Evolutionary conservation across 2,329 filamentous ascomycete genomes (phyloP).

Genomic region (Stagonosporopsis tanaceti): DNA sequence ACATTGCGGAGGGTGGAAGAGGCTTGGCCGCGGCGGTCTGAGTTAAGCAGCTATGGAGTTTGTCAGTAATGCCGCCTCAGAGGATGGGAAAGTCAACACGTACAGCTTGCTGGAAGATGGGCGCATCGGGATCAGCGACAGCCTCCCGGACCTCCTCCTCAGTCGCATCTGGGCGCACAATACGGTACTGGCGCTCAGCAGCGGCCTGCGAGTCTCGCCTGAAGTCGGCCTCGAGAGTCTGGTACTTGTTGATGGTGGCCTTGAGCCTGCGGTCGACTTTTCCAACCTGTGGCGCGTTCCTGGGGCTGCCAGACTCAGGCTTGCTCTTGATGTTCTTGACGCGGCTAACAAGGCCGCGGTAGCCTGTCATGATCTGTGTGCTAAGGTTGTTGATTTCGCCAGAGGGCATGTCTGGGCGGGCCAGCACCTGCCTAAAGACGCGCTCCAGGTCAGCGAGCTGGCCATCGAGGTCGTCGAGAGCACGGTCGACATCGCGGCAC

Average conservation of each 20-base stretch:
- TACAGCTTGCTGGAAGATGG: slow-evolving; percentile 85
- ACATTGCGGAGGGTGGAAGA: slow-evolving; percentile 81
- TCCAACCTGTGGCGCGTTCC: slow-evolving; percentile 82
- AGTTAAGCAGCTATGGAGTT: slow-evolving; percentile 70
- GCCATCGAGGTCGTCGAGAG: slow-evolving; percentile 76
- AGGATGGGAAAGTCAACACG: slow-evolving; percentile 22
- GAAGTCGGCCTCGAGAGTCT: slow-evolving; percentile 80
- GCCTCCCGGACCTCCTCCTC: slow-evolving; percentile 80
- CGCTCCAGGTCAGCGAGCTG: slow-evolving; percentile 76
- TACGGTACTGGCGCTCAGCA: slow-evolving; percentile 88
- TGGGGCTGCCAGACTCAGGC: slow-evolving; percentile 74
- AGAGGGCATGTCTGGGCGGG: slow-evolving; percentile 76
- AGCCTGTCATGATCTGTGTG: slow-evolving; percentile 81
- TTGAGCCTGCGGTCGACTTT: slow-evolving; percentile 82
- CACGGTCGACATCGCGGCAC: slow-evolving; percentile 79
- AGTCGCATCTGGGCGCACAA: slow-evolving; percentile 82
- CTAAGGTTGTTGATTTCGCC: slow-evolving; percentile 76
- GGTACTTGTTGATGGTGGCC: slow-evolving; percentile 81
- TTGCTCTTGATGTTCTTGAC: slow-evolving; percentile 85
- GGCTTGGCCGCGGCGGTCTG: slow-evolving; percentile 81
- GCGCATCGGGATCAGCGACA: slow-evolving; percentile 75
- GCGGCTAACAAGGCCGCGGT: slow-evolving; percentile 79
- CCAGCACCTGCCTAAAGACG: slow-evolving; percentile 75
- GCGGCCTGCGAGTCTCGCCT: slow-evolving; percentile 81
- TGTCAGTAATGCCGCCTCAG: slow-evolving; percentile 21